Conservation (phyloP, 192 early-diverging fungal genomes). For the Dispira simplex region DNA sequence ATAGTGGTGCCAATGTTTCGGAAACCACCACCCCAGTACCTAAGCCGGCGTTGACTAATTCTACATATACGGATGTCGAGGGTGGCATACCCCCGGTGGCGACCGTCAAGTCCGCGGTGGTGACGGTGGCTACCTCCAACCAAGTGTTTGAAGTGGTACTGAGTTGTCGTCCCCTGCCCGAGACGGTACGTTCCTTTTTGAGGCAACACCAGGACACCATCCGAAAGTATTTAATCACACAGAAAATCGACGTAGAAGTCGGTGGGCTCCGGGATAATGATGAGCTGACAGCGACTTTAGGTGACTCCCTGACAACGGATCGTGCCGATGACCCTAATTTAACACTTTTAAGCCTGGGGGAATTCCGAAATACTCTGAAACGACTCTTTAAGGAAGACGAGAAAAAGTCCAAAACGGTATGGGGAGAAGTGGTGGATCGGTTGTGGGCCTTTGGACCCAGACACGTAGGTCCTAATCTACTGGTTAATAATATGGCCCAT, state of each 20-base stretch:
- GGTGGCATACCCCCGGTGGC: too few species aligned
- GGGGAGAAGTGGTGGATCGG: constrained; percentile 24
- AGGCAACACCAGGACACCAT: constrained; percentile 23
- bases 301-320: too few species aligned
- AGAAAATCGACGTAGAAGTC: too few species aligned
- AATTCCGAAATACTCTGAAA: constrained; percentile 14
- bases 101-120: neutral
- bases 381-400: constrained; percentile 20
- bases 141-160: constrained; percentile 24
- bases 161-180: constrained; percentile 24
- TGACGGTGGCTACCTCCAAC: constrained; percentile 24
- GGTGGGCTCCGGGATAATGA: too few species aligned
- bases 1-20: neutral
- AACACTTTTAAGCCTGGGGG: constrained; percentile 10
- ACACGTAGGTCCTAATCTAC: constrained; percentile 61
- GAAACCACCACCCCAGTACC: neutral
- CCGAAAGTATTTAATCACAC: constrained; percentile 10
- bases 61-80: too few species aligned
- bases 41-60: too few species aligned
- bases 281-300: too few species aligned
- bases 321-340: constrained; percentile 4
- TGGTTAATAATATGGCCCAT: constrained; percentile 46
- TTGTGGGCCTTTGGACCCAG: constrained; percentile 77
- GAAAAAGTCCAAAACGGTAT: constrained; percentile 13
- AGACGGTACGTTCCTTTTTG: constrained; percentile 20